These are phyloP conservation scores for Clitopilus hobsonii DNA, from an alignment of 768 basidiomycete genomes.

Conservation along the genomic window DNA sequence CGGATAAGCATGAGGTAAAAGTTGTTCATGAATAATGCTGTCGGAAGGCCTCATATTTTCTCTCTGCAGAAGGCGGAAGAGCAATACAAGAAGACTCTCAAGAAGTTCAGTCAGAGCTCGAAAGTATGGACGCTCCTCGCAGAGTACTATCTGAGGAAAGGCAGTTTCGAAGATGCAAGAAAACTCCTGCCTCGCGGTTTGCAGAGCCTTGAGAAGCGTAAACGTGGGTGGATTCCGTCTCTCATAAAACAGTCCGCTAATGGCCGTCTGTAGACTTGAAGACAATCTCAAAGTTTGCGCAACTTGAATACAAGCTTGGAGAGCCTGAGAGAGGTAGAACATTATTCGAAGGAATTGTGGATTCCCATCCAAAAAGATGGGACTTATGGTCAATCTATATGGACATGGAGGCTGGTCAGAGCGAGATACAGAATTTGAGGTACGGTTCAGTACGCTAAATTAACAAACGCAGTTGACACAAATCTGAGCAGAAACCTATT, in stretches of 20 bases:
- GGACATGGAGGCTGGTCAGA: slow-evolving; percentile 87
- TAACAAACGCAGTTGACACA: not conserved
- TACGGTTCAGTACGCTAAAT: slow-evolving; percentile 23
- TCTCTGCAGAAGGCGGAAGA: slow-evolving; percentile 81
- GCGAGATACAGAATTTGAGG: slow-evolving; percentile 78
- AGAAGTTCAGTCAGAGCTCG: slow-evolving; percentile 92
- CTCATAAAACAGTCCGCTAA: not conserved
- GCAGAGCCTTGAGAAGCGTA: slow-evolving; percentile 88
- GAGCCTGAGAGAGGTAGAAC: slow-evolving; percentile 95
- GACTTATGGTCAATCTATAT: slow-evolving; percentile 96
- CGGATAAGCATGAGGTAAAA: slow-evolving; percentile 75
- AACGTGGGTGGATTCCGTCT: slow-evolving; percentile 62
- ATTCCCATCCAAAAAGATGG: slow-evolving; percentile 92
- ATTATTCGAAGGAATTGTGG: slow-evolving; percentile 93
- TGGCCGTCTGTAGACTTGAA: slow-evolving; percentile 66
- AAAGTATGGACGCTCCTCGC: slow-evolving; percentile 92
- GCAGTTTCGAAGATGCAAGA: slow-evolving; percentile 74
- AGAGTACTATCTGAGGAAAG: slow-evolving; percentile 74
- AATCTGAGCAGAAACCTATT: slow-evolving; percentile 68
- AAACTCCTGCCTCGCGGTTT: slow-evolving; percentile 82
- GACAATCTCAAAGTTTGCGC: slow-evolving; percentile 92
- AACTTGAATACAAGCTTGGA: slow-evolving; percentile 91
- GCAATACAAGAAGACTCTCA: slow-evolving; percentile 80
- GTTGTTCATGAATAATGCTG: slow-evolving; percentile 6
- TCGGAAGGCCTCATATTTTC: not conserved